Conservation (phyloP, 495 filamentous ascomycete species). For the Xylaria sp. region DNA sequence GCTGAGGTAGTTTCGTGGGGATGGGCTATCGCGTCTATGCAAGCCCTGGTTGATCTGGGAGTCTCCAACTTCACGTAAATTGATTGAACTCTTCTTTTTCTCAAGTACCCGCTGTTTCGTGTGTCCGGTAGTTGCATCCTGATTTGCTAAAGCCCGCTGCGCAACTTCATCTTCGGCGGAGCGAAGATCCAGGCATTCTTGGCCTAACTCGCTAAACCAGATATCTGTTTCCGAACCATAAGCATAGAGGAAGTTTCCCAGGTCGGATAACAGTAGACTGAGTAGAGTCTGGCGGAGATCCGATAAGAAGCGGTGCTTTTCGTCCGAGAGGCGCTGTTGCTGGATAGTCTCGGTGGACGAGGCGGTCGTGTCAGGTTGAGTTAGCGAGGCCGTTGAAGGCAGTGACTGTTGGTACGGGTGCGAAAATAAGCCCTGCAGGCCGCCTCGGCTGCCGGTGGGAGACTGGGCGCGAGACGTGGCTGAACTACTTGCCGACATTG, state of each 20-base stretch:
- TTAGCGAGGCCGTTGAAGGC: slow-evolving; percentile 48
- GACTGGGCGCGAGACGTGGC: slow-evolving; percentile 63
- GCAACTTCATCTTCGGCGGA: slow-evolving; percentile 65
- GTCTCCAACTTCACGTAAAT: slow-evolving; percentile 52
- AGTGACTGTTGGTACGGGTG: slow-evolving; percentile 48
- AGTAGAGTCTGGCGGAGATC: slow-evolving; percentile 81
- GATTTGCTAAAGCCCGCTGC: slow-evolving; percentile 47
- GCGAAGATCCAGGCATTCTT: slow-evolving; percentile 77
- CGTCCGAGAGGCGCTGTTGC: slow-evolving; percentile 58
- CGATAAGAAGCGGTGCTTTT: slow-evolving; percentile 70
- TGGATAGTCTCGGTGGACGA: slow-evolving; percentile 67
- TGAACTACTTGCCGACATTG: slow-evolving; percentile 65
- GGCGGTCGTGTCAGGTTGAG: slow-evolving; percentile 60
- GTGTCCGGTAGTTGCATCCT: slow-evolving; percentile 47
- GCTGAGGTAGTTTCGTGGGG: slow-evolving; percentile 49
- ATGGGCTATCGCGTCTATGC: slow-evolving; percentile 40
- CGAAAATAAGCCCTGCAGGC: slow-evolving; percentile 54
- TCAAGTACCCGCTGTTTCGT: slow-evolving; percentile 62
- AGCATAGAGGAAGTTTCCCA: slow-evolving; percentile 83
- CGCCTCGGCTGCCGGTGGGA: slow-evolving; percentile 61
- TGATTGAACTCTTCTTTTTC: slow-evolving; percentile 64
- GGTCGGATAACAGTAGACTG: slow-evolving; percentile 86
- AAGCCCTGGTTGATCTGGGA: slow-evolving; percentile 40
- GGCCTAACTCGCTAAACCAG: slow-evolving; percentile 82
- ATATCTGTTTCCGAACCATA: slow-evolving; percentile 90